phyloP scores from a whole-genome alignment of 495 filamentous ascomycete species.

The Aspergillus cavernicola region DNA sequence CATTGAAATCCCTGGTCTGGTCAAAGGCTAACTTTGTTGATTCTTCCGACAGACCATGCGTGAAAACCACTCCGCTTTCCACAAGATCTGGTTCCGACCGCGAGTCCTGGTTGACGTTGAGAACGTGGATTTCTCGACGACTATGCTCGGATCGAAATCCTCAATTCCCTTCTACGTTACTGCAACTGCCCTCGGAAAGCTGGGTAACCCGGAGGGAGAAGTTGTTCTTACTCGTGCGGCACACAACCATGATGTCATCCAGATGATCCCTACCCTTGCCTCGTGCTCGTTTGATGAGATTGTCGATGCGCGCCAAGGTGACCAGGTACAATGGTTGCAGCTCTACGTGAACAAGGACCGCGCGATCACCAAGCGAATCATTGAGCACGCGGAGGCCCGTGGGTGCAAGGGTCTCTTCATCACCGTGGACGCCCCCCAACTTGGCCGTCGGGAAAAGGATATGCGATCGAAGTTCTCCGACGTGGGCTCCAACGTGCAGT shows the following conservation, averaged over 20 bases:
- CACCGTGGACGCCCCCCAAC: conserved; percentile 94
- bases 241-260: conserved; percentile 78
- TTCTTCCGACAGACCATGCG: conserved; percentile 74
- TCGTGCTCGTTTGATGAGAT: conserved; percentile 98
- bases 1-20: background rate
- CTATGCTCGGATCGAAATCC: conserved; percentile 83
- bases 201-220: conserved; percentile 85
- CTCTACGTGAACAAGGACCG: conserved; percentile 98
- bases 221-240: conserved; percentile 84
- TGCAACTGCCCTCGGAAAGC: conserved; percentile 86
- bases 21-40: background rate
- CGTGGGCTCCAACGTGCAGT: conserved; percentile 78
- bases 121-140: conserved; percentile 78
- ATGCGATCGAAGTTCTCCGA: conserved; percentile 95
- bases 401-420: conserved; percentile 98
- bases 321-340: conserved; percentile 94
- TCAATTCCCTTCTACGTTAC: conserved; percentile 89
- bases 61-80: conserved; percentile 93
- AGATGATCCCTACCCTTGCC: conserved; percentile 98
- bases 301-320: conserved; percentile 72
- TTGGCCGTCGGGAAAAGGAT: conserved; percentile 89
- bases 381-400: conserved; percentile 84
- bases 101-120: conserved; percentile 81
- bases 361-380: conserved; percentile 82
- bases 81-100: conserved; percentile 97